Percentiles rank a stretch among this genome's conserved stretches.
Evolutionary conservation across 2,329 filamentous ascomycete genomes (phyloP).

Genomic region (Fusarium domesticum): DNA sequence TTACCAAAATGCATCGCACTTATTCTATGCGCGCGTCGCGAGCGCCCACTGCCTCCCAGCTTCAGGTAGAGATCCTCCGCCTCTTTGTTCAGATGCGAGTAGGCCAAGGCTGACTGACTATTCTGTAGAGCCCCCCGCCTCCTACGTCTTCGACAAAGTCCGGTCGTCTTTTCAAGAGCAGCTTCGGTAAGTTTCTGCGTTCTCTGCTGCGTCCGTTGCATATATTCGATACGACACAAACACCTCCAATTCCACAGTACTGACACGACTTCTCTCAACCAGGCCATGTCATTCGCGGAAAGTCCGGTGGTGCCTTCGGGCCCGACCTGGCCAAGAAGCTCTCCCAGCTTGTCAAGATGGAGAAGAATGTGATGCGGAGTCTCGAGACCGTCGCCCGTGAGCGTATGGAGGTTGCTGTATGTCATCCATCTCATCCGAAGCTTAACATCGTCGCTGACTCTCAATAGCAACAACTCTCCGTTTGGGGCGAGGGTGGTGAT

Average conservation of each 20-base stretch:
- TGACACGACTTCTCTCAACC: constrained; percentile 6
- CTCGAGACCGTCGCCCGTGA: constrained; percentile 93
- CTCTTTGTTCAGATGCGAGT: constrained; percentile 9
- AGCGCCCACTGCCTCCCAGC: constrained; percentile 85
- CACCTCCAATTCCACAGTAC: background rate
- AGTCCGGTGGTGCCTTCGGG: constrained; percentile 72
- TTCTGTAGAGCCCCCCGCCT: constrained; percentile 81
- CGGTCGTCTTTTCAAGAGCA: constrained; percentile 79
- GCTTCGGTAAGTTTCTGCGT: constrained; percentile 65
- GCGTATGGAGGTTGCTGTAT: constrained; percentile 96
- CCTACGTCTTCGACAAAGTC: constrained; percentile 89
- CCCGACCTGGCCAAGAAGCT: constrained; percentile 97
- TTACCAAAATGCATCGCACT: constrained; percentile 82
- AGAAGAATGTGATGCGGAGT: constrained; percentile 99
- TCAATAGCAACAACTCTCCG: constrained; percentile 88
- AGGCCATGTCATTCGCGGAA: constrained; percentile 69
- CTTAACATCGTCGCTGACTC: constrained; percentile 9
- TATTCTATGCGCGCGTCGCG: constrained; percentile 98
- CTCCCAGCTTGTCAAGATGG: constrained; percentile 98
- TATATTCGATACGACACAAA: background rate
- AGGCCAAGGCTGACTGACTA: constrained; percentile 9
- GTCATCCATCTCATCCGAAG: constrained; percentile 35
- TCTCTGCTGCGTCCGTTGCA: background rate
- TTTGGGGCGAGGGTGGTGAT: constrained; percentile 94
- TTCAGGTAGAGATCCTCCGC: constrained; percentile 45